Evolutionary conservation across 192 early-diverging fungal species (phyloP).

Genomic region (Coemansia sp.): DNA sequence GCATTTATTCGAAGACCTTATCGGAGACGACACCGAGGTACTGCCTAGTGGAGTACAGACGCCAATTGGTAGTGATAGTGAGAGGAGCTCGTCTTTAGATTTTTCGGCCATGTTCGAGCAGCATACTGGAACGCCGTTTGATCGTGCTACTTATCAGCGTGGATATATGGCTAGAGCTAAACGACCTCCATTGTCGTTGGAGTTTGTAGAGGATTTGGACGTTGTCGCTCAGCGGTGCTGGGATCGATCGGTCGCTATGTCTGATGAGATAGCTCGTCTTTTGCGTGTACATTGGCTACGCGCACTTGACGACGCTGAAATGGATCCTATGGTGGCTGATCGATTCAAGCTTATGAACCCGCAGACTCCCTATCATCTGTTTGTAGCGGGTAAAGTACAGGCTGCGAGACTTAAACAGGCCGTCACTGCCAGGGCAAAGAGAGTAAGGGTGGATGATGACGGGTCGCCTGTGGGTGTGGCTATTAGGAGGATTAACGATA

Average conservation of each 20-base stretch:
- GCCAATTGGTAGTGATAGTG: background rate
- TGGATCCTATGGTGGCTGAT: slow-evolving; percentile 35
- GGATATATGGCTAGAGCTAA: slow-evolving; percentile 42
- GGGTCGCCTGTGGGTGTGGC: slow-evolving; percentile 13
- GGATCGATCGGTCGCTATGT: slow-evolving; percentile 30
- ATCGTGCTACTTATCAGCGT: slow-evolving; percentile 30
- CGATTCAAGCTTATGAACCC: slow-evolving; percentile 55
- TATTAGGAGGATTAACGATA: slow-evolving; percentile 36
- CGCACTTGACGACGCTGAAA: background rate
- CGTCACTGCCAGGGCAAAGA: slow-evolving; percentile 12
- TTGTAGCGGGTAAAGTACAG: slow-evolving; percentile 55
- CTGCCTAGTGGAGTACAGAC: slow-evolving; percentile 2
- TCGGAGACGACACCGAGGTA: slow-evolving; percentile 5
- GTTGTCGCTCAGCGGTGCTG: slow-evolving; percentile 40
- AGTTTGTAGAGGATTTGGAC: slow-evolving; percentile 39
- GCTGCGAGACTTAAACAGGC: slow-evolving; percentile 46
- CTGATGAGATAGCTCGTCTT: slow-evolving; percentile 45
- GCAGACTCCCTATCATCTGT: slow-evolving; percentile 54
- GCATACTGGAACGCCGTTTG: slow-evolving; percentile 27
- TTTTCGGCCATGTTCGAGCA: slow-evolving; percentile 31
- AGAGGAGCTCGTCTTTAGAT: slow-evolving; percentile 23
- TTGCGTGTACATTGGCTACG: slow-evolving; percentile 46
- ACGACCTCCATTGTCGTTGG: slow-evolving; percentile 26
- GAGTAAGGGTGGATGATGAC: background rate
- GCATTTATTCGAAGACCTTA: slow-evolving; percentile 48